Evolutionary conservation across 805 yeast species (phyloP), one percentile per base, ranked within the genome.

Genomic region (Cyberlindnera maclurae): DNA sequence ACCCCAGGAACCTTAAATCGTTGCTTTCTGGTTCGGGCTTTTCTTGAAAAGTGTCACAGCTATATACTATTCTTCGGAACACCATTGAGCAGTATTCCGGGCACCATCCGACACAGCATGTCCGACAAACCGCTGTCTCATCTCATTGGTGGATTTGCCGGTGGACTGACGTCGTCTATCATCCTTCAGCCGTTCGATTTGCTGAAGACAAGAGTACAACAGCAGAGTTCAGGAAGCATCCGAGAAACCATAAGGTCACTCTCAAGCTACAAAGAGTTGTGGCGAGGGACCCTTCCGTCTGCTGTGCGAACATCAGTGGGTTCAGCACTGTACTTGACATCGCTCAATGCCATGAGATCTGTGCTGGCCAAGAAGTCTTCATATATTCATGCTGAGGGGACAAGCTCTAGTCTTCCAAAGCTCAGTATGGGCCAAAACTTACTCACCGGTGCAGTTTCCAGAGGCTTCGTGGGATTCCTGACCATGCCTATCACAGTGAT

Each of bases 241-340:
- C 28, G 41, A 9, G 41, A 58, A 0, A 61, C 64, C 1, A 34
- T 68, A 12, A 63, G 58, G 38, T 71, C 71, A 34, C 47, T 82
- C 9, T 59, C 61, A 2, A 52, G 58, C 11, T 54, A 62, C 3
- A 38, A 46, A 17, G 70, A 79, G 37, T 65, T 89, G 29, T 93
- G 98, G 98, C 71, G 96, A 39, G 98, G 98, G 0, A 90, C 96
- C 0, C 52, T 88, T 29, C 96, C 98, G 0, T 85, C 96, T 15
- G 88, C 94, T 0, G 51, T 90, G 18, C 69, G 98, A 43, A 90
- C 96, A 0, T 86, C 96, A 0, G 67, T 86, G 11, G 98, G 98
- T 0, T 82, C 94, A 31, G 96, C 93, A 0, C 61, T 93, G 26
- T 93, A 93, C 53, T 68, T 93, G 38, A 73, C 96, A 0, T 69